These are phyloP conservation scores for Debaryomycetaceae sp. DNA, from an alignment of 1,139 yeast genomes.

Conservation along the genomic window DNA sequence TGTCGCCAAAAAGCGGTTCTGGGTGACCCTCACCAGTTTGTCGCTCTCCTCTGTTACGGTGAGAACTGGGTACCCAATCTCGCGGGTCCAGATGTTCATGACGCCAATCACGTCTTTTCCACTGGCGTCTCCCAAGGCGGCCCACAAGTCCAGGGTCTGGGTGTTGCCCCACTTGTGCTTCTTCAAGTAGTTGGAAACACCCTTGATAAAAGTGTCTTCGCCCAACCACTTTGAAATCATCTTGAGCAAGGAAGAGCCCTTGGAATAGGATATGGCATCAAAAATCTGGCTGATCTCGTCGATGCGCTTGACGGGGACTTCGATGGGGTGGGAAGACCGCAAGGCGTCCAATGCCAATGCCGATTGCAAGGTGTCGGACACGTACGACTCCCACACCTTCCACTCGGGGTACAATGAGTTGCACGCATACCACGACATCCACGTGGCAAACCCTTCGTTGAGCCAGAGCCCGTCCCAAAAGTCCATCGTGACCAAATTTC, in stretches of 20 bases:
- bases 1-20: slow-evolving; percentile 43
- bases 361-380: slow-evolving; percentile 39
- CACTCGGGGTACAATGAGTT: slow-evolving; percentile 46
- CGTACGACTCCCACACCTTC: slow-evolving; percentile 45
- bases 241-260: slow-evolving; percentile 17
- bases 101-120: slow-evolving; percentile 14
- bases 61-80: slow-evolving; percentile 18
- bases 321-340: slow-evolving; percentile 47
- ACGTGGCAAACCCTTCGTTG: slow-evolving; percentile 55
- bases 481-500: slow-evolving; percentile 52
- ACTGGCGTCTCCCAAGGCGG: slow-evolving; percentile 12
- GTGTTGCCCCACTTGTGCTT: slow-evolving; percentile 18
- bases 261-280: slow-evolving; percentile 37
- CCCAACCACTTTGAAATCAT: slow-evolving; percentile 19
- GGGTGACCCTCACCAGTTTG: slow-evolving; percentile 26
- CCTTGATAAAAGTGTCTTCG: slow-evolving; percentile 14
- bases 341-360: slow-evolving; percentile 44
- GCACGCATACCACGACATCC: slow-evolving; percentile 74
- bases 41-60: slow-evolving; percentile 8
- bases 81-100: slow-evolving; percentile 18
- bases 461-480: slow-evolving; percentile 60
- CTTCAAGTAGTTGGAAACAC: slow-evolving; percentile 17
- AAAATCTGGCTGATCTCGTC: slow-evolving; percentile 48
- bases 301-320: slow-evolving; percentile 44
- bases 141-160: slow-evolving; percentile 17